Evolutionary conservation across 2,329 filamentous ascomycete genomes (phyloP), one percentile per base, ranked within the genome.

Genomic region (Alternaria consortialis): DNA sequence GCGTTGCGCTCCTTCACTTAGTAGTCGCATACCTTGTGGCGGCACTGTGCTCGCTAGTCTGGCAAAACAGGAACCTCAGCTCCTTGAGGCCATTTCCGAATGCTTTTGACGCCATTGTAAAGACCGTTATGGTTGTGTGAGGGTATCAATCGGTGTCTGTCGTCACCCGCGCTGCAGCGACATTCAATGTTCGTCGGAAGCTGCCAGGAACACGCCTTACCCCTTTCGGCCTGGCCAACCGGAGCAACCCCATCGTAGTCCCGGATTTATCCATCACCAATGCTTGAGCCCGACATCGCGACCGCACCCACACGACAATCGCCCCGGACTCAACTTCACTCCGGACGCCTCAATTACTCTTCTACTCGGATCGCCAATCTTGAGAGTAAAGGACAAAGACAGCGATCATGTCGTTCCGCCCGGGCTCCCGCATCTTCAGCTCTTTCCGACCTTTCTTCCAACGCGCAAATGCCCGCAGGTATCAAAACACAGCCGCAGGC

Each of bases 11-110:
- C 36, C 47, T 62, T 27, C 15, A 36, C 36, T 43, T 27, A 44
- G 36, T 29, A 40, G 25, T 55, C 58, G 68, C 76, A 77, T 84
- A 97, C 95, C 95, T 90, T 67, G 92, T 90, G 66, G 92, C 90
- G 75, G 92, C 91, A 85, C 94, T 97, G 79, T 93, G 90, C 79
- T 97, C 91, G 69, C 91, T 92, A 54, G 92, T 94, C 83, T 98
- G 94, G 85, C 95, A 98, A 84, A 98, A 94, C 74, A 97, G 87
- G 84, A 99, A 99, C 79, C 95, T 91, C 79, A 99, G 87, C 86
- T 99, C 95, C 86, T 93, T 97, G 80, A 99, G 86, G 69, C 88
- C 84, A 81, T 93, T 91, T 71, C 88, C 87, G 83, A 99, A 99
- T 73, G 89, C 92, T 86, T 95, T 97, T 82, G 87, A 85, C 72